Evolutionary conservation across 1,284 basidiomycete genomes (phyloP).

Genomic region (Macrocystidia cucumis): DNA sequence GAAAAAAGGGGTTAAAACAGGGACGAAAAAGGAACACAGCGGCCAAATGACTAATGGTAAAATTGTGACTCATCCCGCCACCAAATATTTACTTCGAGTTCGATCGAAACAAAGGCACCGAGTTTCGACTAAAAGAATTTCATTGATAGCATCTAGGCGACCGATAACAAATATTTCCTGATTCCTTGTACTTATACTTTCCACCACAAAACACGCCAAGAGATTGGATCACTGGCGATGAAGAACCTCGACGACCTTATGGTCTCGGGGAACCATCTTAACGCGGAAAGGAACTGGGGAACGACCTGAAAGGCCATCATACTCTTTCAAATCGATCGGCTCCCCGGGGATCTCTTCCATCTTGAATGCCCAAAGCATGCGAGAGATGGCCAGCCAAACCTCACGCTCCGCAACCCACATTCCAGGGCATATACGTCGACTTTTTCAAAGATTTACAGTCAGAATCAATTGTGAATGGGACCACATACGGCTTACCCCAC

Average conservation of each 20-base stretch:
- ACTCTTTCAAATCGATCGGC: slow-evolving; percentile 30
- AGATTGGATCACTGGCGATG: slow-evolving; percentile 7
- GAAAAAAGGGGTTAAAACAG: too few species aligned
- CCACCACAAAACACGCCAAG: too few species aligned
- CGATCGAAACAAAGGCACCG: too few species aligned
- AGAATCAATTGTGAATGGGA: slow-evolving; percentile 2
- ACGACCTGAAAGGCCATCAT: slow-evolving; percentile 32
- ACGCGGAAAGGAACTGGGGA: slow-evolving; percentile 28
- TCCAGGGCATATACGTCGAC: slow-evolving; percentile 32
- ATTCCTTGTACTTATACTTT: too few species aligned
- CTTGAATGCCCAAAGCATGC: slow-evolving; percentile 31
- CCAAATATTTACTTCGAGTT: too few species aligned
- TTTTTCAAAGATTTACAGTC: slow-evolving; percentile 9
- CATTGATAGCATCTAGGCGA: too few species aligned
- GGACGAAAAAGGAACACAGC: too few species aligned
- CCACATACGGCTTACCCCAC: slow-evolving; percentile 15
- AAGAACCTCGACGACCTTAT: slow-evolving; percentile 15
- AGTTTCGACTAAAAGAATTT: too few species aligned
- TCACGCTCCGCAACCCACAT: slow-evolving; percentile 31
- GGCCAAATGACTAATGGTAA: too few species aligned
- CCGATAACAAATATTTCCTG: too few species aligned
- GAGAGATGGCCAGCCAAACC: slow-evolving; percentile 28
- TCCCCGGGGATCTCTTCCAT: slow-evolving; percentile 27
- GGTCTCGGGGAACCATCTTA: slow-evolving; percentile 20
- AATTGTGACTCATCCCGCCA: too few species aligned